Percentiles rank a stretch among this genome's conserved stretches.
These are phyloP conservation scores for Candida koratica DNA, from an alignment of 805 yeast genomes.

Conservation along the genomic window DNA sequence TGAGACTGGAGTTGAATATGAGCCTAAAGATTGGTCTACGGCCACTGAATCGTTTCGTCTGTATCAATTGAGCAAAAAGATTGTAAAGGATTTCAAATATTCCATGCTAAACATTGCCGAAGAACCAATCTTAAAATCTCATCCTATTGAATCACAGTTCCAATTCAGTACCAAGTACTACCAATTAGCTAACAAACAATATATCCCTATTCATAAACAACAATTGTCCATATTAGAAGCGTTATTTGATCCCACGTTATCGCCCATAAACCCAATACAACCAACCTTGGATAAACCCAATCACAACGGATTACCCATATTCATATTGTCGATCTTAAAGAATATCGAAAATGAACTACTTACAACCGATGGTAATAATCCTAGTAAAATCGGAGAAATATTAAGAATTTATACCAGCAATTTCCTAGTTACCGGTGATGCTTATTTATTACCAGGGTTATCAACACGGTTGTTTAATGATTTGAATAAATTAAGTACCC, in stretches of 20 bases:
- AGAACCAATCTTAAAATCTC: conserved; percentile 15
- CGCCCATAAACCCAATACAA: conserved; percentile 39
- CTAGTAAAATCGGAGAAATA: conserved; percentile 34
- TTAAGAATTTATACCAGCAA: conserved; percentile 35
- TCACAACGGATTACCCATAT: conserved; percentile 45
- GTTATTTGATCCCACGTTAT: conserved; percentile 60
- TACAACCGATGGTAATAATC: conserved; percentile 29
- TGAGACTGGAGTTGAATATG: conserved; percentile 15
- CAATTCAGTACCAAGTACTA: conserved; percentile 13
- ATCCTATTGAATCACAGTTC: conserved; percentile 5
- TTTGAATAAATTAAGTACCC: conserved; percentile 41
- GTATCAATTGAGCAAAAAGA: conserved; percentile 33
- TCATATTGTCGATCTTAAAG: conserved; percentile 34
- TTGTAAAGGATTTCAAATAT: conserved; percentile 35
- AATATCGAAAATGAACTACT: conserved; percentile 32
- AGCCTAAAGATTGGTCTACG: conserved; percentile 9
- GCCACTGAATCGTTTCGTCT: conserved; percentile 31
- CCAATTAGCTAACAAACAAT: conserved; percentile 22
- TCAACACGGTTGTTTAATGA: conserved; percentile 54
- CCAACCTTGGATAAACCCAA: conserved; percentile 44
- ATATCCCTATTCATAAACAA: conserved; percentile 15
- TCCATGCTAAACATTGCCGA: conserved; percentile 26
- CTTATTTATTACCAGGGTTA: conserved; percentile 53
- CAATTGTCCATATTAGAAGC: conserved; percentile 48
- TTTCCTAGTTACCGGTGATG: conserved; percentile 60